Evolutionary conservation across 441 rosid genomes (phyloP).

Genomic region (Erodium trifolium): DNA sequence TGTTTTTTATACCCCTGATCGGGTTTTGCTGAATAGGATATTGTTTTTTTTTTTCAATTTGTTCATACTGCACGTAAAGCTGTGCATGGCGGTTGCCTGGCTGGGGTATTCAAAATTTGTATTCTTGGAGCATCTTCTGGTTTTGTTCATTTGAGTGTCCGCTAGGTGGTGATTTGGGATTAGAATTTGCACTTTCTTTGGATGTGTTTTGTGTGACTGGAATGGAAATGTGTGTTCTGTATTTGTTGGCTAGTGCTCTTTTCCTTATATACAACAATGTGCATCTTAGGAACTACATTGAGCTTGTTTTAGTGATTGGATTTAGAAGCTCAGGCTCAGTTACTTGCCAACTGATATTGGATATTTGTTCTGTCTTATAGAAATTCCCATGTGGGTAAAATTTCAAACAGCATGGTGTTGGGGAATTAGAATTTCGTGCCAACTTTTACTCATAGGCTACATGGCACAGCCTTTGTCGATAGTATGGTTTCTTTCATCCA

Average conservation of each 20-base stretch:
- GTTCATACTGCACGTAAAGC: neutral
- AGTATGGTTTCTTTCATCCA: neutral
- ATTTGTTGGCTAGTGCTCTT: neutral
- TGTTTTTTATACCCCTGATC: constrained; percentile 6
- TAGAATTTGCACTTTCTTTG: neutral
- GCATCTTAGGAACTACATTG: neutral
- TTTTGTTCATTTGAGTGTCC: neutral
- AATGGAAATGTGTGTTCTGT: neutral
- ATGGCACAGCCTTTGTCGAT: neutral
- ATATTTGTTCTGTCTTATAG: neutral
- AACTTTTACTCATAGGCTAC: neutral
- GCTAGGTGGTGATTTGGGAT: neutral
- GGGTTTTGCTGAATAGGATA: constrained; percentile 25
- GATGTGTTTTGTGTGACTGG: neutral
- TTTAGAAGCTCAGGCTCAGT: neutral
- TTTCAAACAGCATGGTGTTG: neutral
- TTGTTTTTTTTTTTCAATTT: constrained; percentile 6
- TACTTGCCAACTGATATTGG: neutral
- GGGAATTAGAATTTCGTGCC: neutral
- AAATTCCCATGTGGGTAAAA: neutral
- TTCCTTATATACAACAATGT: neutral
- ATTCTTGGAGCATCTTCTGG: neutral
- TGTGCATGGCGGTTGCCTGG: neutral
- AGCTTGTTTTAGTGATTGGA: neutral
- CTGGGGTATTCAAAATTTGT: neutral